Conservation (phyloP, 805 yeast genomes). For the Barnettozyma sp. region DNA sequence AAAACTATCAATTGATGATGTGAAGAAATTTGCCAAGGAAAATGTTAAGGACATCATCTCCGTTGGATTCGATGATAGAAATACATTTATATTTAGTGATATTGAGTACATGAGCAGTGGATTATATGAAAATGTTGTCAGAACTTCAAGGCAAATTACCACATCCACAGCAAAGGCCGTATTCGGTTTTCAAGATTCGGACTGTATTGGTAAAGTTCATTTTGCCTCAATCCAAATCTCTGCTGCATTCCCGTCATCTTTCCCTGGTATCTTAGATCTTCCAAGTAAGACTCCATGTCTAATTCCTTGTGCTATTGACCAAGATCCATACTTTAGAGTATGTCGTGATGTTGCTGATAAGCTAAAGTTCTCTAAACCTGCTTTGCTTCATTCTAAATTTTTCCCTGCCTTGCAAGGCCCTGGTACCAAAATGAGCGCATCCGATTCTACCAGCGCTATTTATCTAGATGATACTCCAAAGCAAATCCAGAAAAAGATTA, state of each 20-base stretch:
- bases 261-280: slow-evolving; percentile 85
- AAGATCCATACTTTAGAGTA: slow-evolving; percentile 96
- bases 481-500: slow-evolving; percentile 88
- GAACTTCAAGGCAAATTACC: slow-evolving; percentile 89
- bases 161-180: slow-evolving; percentile 96
- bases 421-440: slow-evolving; percentile 93
- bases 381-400: slow-evolving; percentile 87
- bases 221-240: slow-evolving; percentile 96
- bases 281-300: slow-evolving; percentile 90
- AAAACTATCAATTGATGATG: slow-evolving; percentile 82
- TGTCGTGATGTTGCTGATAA: slow-evolving; percentile 97
- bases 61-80: slow-evolving; percentile 89
- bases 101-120: slow-evolving; percentile 88
- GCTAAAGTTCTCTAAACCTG: slow-evolving; percentile 83
- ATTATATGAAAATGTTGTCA: slow-evolving; percentile 89
- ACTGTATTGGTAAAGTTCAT: slow-evolving; percentile 89
- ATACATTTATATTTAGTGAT: slow-evolving; percentile 93
- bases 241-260: slow-evolving; percentile 91
- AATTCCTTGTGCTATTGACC: slow-evolving; percentile 98
- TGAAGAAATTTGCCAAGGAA: slow-evolving; percentile 67
- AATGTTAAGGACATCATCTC: slow-evolving; percentile 92
- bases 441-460: slow-evolving; percentile 83
- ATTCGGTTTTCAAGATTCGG: slow-evolving; percentile 92
- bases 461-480: slow-evolving; percentile 93
- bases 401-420: slow-evolving; percentile 99